Base-by-base conservation (phyloP, 1,284 basidiomycete genomes). In the Cutaneotrichosporon curvatum region DNA sequence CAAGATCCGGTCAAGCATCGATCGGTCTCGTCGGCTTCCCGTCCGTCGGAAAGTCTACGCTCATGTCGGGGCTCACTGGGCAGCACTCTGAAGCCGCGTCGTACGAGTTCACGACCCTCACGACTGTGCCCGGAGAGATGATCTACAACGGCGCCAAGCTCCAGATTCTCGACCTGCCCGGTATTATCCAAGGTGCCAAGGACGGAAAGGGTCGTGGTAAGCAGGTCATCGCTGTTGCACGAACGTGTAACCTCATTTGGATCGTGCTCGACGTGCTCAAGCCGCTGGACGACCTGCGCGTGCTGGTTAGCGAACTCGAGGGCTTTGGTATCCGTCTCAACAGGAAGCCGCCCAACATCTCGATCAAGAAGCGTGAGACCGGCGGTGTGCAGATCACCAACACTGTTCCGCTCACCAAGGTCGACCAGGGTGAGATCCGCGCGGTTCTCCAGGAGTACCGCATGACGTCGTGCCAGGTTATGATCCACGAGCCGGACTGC, bases 251-350 rank as follows among this genome's bases (percentile, higher is more conserved):
- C 71, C 82, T 98, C 40, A 97, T 99, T 58, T 98, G 97, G 72
- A 97, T 99, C 67, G 87, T 98, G 23, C 80, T 99, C 34, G 95
- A 99, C 64, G 95, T 98, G 12, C 80, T 95, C 34, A 99, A 98
- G 74, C 95, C 95, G 11, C 79, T 98, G 20, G 85, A 84, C 36
- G 94, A 99, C 76, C 90, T 98, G 65, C 84, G 81, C 46, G 75
- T 95, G 62, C 87, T 98, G 53, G 89, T 95, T 70, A 69, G 78
- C 37, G 94, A 98, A 72, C 73, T 98, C 54, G 94, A 98, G 78
- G 91, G 91, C 23, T 96, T 97, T 59, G 94, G 94, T 7, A 96
- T 97, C 60, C 80, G 92, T 39, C 76, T 98, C 48, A 98, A 98
- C 77, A 97, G 97, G 74, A 82, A 82, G 59, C 89, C 94, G 2